Conservation (phyloP, 148 eudicot genomes). For the Selenicereus undatus region DNA sequence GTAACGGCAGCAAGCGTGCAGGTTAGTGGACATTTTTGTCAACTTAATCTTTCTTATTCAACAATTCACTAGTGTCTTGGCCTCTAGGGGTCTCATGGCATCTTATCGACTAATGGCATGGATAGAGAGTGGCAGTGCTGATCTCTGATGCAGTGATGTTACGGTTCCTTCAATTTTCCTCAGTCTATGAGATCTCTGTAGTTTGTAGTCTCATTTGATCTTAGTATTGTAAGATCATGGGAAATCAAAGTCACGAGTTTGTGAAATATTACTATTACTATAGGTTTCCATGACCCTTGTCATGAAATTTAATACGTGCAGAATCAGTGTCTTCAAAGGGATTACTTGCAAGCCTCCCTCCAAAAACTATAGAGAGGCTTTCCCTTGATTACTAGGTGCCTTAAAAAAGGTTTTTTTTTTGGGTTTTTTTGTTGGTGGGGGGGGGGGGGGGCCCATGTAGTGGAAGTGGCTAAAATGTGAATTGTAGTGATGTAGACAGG, state of each 20-base stretch:
- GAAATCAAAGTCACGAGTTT: not conserved
- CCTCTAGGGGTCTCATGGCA: not conserved
- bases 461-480: too few relatives aligned
- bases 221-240: not conserved
- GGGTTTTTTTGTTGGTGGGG: too few relatives aligned
- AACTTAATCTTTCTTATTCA: not conserved
- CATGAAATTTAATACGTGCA: not conserved
- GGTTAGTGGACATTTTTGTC: conserved; percentile 31
- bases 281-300: not conserved
- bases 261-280: not conserved
- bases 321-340: not conserved
- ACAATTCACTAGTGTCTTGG: not conserved
- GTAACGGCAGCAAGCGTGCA: conserved; percentile 93
- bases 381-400: not conserved
- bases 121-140: not conserved
- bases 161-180: too few relatives aligned
- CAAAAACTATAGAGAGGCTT: not conserved
- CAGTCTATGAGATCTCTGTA: not conserved
- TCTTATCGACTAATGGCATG: not conserved
- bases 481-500: too few relatives aligned
- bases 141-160: not conserved
- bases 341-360: not conserved
- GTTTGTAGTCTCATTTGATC: not conserved
- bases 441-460: not conserved
- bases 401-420: not conserved